Conservation (phyloP, 345 rosid genomes). For the Sonneratia caseolaris region DNA sequence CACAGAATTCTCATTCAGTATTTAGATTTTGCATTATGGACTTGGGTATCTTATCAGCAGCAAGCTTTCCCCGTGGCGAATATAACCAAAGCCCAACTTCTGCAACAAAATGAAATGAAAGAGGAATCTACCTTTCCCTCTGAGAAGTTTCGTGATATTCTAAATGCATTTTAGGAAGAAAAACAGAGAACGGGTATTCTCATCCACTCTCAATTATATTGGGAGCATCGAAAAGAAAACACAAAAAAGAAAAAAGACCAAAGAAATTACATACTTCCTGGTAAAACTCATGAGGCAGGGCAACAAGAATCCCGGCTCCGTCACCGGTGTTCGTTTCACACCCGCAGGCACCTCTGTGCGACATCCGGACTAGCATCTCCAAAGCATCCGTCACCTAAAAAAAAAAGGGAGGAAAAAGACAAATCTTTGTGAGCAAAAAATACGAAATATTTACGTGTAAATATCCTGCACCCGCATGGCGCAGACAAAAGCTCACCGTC, state of each 20-base stretch:
- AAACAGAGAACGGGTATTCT: neutral
- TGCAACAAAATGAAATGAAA: too few species aligned
- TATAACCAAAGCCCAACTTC: neutral
- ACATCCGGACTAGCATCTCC: constrained; percentile 92
- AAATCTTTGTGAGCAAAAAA: neutral
- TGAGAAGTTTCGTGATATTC: too few species aligned
- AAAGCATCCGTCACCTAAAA: constrained; percentile 75
- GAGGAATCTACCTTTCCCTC: too few species aligned
- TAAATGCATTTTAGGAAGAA: neutral
- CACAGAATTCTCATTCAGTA: too few species aligned
- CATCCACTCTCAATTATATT: neutral
- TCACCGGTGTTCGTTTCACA: constrained; percentile 97
- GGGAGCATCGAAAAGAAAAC: neutral
- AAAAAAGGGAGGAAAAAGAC: constrained; percentile 4
- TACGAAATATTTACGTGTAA: neutral
- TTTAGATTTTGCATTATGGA: neutral
- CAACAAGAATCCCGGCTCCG: constrained; percentile 98
- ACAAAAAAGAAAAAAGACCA: too few species aligned
- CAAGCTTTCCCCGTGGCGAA: neutral
- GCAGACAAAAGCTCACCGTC: constrained; percentile 35
- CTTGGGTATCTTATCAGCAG: neutral
- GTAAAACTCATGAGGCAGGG: constrained; percentile 74
- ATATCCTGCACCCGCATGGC: neutral
- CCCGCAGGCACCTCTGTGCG: constrained; percentile 98
- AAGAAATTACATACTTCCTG: constrained; percentile 33